phyloP scores from a whole-genome alignment of 306 rosid genomes.

The Argentina anserina region DNA sequence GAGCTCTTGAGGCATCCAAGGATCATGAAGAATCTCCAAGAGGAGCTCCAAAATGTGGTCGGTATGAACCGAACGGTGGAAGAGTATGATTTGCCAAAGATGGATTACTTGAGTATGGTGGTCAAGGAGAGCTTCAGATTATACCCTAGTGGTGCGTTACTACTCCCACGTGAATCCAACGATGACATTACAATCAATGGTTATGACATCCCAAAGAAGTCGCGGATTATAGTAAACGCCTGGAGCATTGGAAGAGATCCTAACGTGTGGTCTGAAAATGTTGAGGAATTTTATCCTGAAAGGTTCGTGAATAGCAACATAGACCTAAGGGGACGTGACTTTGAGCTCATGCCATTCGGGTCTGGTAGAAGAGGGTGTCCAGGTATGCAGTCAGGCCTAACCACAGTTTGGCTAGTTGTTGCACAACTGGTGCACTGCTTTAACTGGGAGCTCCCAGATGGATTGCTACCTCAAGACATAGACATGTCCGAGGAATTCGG shows the following conservation, averaged over 20 bases:
- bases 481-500: constrained; percentile 35
- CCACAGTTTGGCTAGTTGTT: neutral
- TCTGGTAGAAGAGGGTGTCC: constrained; percentile 18
- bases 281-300: neutral
- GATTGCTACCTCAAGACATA: constrained; percentile 9
- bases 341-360: constrained; percentile 41
- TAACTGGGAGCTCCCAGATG: constrained; percentile 36
- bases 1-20: constrained; percentile 40
- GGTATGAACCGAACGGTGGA: constrained; percentile 35
- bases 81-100: constrained; percentile 28
- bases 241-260: neutral
- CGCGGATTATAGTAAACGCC: neutral
- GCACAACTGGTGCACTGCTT: constrained; percentile 36
- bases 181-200: constrained; percentile 17
- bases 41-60: constrained; percentile 26
- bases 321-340: constrained; percentile 8
- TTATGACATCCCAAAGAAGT: constrained; percentile 16
- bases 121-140: constrained; percentile 24
- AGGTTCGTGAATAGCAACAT: neutral
- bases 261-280: neutral
- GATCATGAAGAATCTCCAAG: constrained; percentile 39
- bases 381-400: constrained; percentile 2
- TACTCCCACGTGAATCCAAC: constrained; percentile 14
- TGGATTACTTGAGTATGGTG: constrained; percentile 35
- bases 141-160: constrained; percentile 28